Percentiles rank a stretch among this genome's conserved stretches.
Evolutionary conservation across 108 stramenopile genomes (phyloP).

Genomic region (Schizochytrium sp.): DNA sequence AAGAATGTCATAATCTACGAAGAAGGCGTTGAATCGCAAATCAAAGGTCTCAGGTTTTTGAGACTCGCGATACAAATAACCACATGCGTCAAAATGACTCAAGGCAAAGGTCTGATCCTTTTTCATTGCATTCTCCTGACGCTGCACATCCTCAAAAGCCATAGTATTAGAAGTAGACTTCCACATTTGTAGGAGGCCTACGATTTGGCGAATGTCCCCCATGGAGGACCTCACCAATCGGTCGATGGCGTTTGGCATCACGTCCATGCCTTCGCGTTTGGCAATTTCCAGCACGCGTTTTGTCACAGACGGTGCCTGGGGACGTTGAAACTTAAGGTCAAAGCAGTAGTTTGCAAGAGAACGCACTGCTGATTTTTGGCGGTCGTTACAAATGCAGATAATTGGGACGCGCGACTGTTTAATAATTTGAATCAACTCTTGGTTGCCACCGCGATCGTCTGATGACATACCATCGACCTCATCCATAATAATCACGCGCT

Average conservation of each 20-base stretch:
- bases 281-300: slow-evolving; percentile 85
- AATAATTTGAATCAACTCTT: slow-evolving; percentile 94
- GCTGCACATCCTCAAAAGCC: slow-evolving; percentile 86
- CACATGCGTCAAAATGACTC: slow-evolving; percentile 89
- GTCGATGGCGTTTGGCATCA: slow-evolving; percentile 90
- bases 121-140: slow-evolving; percentile 78
- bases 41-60: slow-evolving; percentile 75
- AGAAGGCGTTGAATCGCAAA: slow-evolving; percentile 91
- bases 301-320: slow-evolving; percentile 83
- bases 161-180: slow-evolving; percentile 69
- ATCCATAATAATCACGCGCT: slow-evolving; percentile 95
- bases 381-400: slow-evolving; percentile 98
- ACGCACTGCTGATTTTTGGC: slow-evolving; percentile 86
- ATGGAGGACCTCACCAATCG: slow-evolving; percentile 92
- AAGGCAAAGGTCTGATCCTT: slow-evolving; percentile 92
- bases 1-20: slow-evolving; percentile 92
- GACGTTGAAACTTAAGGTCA: slow-evolving; percentile 88
- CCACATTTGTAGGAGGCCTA: slow-evolving; percentile 98
- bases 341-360: slow-evolving; percentile 90
- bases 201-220: slow-evolving; percentile 87
- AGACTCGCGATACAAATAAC: slow-evolving; percentile 72
- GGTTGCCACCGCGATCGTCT: slow-evolving; percentile 88
- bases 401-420: slow-evolving; percentile 92
- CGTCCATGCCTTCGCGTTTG: slow-evolving; percentile 81
- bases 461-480: slow-evolving; percentile 98